phyloP scores from a whole-genome alignment of 331 rosid genomes.

The Acacia concinna region DNA sequence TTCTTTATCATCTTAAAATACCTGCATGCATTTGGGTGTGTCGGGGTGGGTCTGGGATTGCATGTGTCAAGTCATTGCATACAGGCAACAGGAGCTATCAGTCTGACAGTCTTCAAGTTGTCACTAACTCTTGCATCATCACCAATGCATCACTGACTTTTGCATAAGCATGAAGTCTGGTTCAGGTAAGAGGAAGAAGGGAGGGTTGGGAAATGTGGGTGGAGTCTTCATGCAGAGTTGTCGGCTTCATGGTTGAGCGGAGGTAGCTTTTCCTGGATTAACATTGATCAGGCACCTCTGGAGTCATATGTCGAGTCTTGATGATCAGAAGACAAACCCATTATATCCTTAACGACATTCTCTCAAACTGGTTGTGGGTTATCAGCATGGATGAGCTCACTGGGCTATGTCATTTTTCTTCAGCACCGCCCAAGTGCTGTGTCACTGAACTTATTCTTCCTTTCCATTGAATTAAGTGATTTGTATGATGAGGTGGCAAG shows the following conservation, averaged over 20 bases:
- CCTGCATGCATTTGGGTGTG: conserved; percentile 80
- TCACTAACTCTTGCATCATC: conserved; percentile 93
- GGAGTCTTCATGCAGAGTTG: conserved; percentile 30
- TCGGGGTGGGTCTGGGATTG: conserved; percentile 63
- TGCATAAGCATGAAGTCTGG: conserved; percentile 61
- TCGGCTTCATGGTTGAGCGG: conserved; percentile 34
- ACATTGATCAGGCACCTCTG: conserved; percentile 30
- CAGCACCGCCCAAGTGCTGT: conserved; percentile 33
- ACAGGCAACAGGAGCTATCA: conserved; percentile 63
- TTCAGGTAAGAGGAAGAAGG: conserved; percentile 57
- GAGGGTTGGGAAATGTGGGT: conserved; percentile 42
- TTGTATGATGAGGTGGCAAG: no score
- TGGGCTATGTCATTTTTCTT: conserved; percentile 34
- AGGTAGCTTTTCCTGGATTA: conserved; percentile 30
- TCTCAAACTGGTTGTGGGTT: conserved; percentile 34
- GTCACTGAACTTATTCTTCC: conserved; percentile 40
- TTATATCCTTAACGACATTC: conserved; percentile 19
- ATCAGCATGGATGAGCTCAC: conserved; percentile 35
- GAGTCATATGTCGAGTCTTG: conserved; percentile 33
- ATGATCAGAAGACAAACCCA: conserved; percentile 19
- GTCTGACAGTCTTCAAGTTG: conserved; percentile 62
- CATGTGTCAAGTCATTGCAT: conserved; percentile 67
- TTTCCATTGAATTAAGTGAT: conserved; percentile 40
- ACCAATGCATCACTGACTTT: conserved; percentile 64
- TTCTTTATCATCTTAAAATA: conserved; percentile 40